Evolutionary conservation across 139 green algal genomes (phyloP).

Genomic region (Haematococcus lacustris): DNA sequence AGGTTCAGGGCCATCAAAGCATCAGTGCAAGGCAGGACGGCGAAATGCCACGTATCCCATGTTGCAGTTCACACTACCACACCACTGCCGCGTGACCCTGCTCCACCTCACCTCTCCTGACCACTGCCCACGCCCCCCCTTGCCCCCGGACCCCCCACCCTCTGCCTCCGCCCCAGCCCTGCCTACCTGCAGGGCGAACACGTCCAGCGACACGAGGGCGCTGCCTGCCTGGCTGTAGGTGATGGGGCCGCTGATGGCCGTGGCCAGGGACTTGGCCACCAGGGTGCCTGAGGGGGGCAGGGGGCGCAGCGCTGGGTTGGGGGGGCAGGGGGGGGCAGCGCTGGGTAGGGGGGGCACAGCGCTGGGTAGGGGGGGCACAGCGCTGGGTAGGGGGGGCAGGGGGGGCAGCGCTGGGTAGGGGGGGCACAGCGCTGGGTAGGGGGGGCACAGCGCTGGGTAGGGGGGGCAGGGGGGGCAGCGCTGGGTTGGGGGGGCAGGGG

Average conservation of each 20-base stretch:
- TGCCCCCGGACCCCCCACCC: no score
- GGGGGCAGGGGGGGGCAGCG: no score
- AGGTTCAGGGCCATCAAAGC: neutral
- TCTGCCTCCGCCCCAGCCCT: neutral
- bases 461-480: no score
- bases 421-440: no score
- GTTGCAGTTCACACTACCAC: neutral
- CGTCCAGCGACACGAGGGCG: constrained; percentile 76
- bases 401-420: no score
- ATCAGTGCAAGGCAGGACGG: neutral
- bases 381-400: no score
- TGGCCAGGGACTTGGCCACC: constrained; percentile 83
- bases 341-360: no score
- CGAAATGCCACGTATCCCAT: neutral
- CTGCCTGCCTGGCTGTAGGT: constrained; percentile 20
- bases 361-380: no score
- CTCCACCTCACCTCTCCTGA: no score
- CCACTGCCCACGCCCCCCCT: neutral
- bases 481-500: no score
- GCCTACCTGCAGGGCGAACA: constrained; percentile 86
- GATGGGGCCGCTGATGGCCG: constrained; percentile 46
- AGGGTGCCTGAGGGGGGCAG: constrained; percentile 68
- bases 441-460: no score
- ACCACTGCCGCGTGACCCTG: neutral
- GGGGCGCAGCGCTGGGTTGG: no score